A percentile compares a stretch with the other conserved stretches of the same genome.
Evolutionary conservation across 1,284 basidiomycete species (phyloP).

Genomic region (Thecaphora thlaspeos): DNA sequence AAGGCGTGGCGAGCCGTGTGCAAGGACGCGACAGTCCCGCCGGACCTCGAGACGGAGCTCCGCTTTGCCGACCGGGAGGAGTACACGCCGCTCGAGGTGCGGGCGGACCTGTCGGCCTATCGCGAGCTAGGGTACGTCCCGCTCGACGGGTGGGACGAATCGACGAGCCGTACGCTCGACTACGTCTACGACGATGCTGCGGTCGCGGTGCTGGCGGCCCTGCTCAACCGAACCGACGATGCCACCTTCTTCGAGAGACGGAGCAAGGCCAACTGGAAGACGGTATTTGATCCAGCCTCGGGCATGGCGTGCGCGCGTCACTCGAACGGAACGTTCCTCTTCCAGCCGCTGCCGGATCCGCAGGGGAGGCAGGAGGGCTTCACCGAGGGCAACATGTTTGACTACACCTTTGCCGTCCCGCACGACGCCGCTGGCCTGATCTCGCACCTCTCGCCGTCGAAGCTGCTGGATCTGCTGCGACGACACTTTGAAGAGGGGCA

Average conservation of each 20-base stretch:
- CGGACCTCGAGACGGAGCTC: constrained; percentile 22
- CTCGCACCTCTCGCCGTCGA: constrained; percentile 66
- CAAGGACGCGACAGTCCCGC: constrained; percentile 69
- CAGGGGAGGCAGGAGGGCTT: constrained; percentile 74
- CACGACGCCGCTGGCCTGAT: constrained; percentile 68
- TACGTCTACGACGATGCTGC: constrained; percentile 78
- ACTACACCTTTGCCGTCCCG: constrained; percentile 37
- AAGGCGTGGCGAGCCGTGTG: constrained; percentile 73
- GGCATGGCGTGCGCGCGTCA: constrained; percentile 80
- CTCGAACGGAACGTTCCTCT: constrained; percentile 62
- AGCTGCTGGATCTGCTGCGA: constrained; percentile 71
- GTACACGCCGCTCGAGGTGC: constrained; percentile 65
- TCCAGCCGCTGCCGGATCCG: constrained; percentile 38
- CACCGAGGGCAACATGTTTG: constrained; percentile 74
- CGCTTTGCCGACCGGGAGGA: constrained; percentile 72
- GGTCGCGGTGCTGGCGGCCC: constrained; percentile 66
- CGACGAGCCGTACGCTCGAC: constrained; percentile 59
- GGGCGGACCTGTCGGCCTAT: constrained; percentile 74
- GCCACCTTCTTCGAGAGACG: constrained; percentile 65
- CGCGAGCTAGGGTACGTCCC: constrained; percentile 73
- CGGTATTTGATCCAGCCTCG: constrained; percentile 70
- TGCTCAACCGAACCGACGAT: constrained; percentile 63
- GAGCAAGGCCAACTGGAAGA: constrained; percentile 63
- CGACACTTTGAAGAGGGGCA: constrained; percentile 76
- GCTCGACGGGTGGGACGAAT: constrained; percentile 63